A percentile compares a stretch with the other conserved stretches of the same genome.
These are phyloP conservation scores for Cutaneotrichosporon sp. DNA, from an alignment of 1,284 basidiomycete species.

Conservation along the genomic window DNA sequence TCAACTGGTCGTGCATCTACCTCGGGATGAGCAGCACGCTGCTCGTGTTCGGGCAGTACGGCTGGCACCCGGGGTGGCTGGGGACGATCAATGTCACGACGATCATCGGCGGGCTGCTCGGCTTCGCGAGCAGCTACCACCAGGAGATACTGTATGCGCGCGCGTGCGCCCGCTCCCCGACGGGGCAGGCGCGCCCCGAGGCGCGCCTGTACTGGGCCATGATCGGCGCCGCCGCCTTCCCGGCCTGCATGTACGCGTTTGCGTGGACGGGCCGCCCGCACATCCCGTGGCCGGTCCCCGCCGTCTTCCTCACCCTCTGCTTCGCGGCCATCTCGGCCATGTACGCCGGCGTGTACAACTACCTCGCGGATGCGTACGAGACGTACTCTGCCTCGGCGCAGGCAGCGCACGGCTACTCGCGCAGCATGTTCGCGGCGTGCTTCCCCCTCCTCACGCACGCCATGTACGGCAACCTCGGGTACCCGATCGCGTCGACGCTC, in stretches of 20 bases:
- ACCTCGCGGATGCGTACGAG: conserved; percentile 50
- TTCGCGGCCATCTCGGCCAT: conserved; percentile 44
- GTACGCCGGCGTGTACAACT: conserved; percentile 46
- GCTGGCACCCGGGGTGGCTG: conserved; percentile 38
- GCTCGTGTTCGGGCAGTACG: conserved; percentile 45
- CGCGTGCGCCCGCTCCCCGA: conserved; percentile 28
- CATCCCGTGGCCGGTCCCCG: conserved; percentile 42
- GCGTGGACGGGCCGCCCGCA: conserved; percentile 48
- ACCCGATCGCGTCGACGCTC: conserved; percentile 45
- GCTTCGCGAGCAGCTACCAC: conserved; percentile 65
- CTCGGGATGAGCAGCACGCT: conserved; percentile 37
- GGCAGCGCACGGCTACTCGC: conserved; percentile 47
- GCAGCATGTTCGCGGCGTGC: conserved; percentile 43
- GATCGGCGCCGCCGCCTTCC: conserved; percentile 48
- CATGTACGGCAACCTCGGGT: conserved; percentile 48
- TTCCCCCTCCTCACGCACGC: conserved; percentile 46
- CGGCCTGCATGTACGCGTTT: conserved; percentile 36
- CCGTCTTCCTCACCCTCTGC: conserved; percentile 31
- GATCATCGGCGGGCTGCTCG: conserved; percentile 67
- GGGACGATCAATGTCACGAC: conserved; percentile 41
- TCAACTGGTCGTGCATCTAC: conserved; percentile 51
- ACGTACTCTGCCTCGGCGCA: conserved; percentile 52
- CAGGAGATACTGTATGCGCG: conserved; percentile 42
- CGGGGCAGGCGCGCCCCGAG: conserved; percentile 55
- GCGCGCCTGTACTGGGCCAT: conserved; percentile 55